Base-by-base conservation (phyloP, 2,329 filamentous ascomycete genomes). In the Exserohilum turcica region DNA sequence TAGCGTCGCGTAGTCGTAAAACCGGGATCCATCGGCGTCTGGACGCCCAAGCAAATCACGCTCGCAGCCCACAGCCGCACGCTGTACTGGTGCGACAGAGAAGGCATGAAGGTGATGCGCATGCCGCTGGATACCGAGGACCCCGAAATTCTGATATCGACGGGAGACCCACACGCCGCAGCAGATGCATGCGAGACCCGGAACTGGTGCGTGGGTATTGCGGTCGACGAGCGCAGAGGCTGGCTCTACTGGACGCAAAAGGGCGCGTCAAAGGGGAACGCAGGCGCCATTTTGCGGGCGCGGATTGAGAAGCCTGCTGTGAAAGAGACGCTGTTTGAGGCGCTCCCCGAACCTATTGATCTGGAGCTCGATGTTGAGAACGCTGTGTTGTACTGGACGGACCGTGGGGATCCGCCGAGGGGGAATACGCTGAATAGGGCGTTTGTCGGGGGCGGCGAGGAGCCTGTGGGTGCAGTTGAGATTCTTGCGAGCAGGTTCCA, bases 221-320 rank as follows among this genome's bases (percentile, higher is more conserved):
- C 38, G 8, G 38, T 40, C 38, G 38, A 40, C 9, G 38, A 40
- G 15, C 38, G 24, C 2, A 29, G 38, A 29, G 38, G 38, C 7
- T 40, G 38, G 38, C 29, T 40, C 24, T 40, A 40, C 38, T 40
- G 38, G 38, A 40, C 38, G 9, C 38, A 40, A n/a, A 40, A 40
- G 24, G 38, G 38, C 15, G 24, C 38, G 3, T 40, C 38, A 9
- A 40, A 40, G 15, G 38, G 38, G 29, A 40, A 40, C 13, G 38
- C 38, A 1, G 38, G 38, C 10, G n/a, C 38, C 24, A 40, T 40
- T 28, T 40, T 28, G 13, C 38, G 38, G 5, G 38, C 38, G 9
- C 38, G 38, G 24, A 40, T 40, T 8, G 38, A 40, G 6, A 16
- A 40, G 7, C 8, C 38, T 13, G 24, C 16, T 7, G 24, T 40